Percentiles rank a stretch among this genome's conserved stretches.
Evolutionary conservation across 2,329 filamentous ascomycete species (phyloP).

Genomic region (Fusarium sp.): DNA sequence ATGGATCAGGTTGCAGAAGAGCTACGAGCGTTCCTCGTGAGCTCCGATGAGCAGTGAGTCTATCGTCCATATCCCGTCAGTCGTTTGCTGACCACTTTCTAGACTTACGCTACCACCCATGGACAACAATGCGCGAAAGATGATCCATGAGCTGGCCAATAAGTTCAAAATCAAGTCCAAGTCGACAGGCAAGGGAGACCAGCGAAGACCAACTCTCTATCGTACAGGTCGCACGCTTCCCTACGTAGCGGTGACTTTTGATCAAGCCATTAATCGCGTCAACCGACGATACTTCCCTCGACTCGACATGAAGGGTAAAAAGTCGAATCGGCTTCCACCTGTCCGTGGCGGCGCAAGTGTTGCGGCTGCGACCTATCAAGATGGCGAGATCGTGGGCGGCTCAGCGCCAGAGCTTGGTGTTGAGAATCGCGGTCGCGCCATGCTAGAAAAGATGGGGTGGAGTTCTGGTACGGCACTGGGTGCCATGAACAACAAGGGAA

Average conservation of each 20-base stretch:
- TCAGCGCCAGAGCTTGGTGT: conserved; percentile 84
- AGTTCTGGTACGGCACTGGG: conserved; percentile 86
- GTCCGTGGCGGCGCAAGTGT: conserved; percentile 38
- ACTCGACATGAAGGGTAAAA: conserved; percentile 56
- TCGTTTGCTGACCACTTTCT: conserved; percentile 18
- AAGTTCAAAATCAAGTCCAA: conserved; percentile 85
- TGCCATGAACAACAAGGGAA: conserved; percentile 85
- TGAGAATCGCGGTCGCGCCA: conserved; percentile 84
- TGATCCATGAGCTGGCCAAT: conserved; percentile 82
- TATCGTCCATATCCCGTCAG: background rate
- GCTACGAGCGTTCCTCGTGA: conserved; percentile 76
- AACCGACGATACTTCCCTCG: conserved; percentile 67
- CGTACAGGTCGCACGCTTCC: conserved; percentile 76
- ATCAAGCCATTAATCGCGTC: conserved; percentile 49
- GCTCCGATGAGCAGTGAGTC: conserved; percentile 71
- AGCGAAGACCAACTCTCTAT: conserved; percentile 81
- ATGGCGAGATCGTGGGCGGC: conserved; percentile 90
- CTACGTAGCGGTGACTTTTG: conserved; percentile 69
- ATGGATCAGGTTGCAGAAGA: conserved; percentile 78
- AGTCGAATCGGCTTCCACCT: conserved; percentile 43
- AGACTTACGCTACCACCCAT: conserved; percentile 86
- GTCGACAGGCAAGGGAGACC: conserved; percentile 78
- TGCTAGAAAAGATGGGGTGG: conserved; percentile 99
- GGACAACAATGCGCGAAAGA: conserved; percentile 80
- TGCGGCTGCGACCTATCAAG: conserved; percentile 66